Base-by-base conservation (phyloP, 2,329 filamentous ascomycete genomes). In the Phialophora tarda region DNA sequence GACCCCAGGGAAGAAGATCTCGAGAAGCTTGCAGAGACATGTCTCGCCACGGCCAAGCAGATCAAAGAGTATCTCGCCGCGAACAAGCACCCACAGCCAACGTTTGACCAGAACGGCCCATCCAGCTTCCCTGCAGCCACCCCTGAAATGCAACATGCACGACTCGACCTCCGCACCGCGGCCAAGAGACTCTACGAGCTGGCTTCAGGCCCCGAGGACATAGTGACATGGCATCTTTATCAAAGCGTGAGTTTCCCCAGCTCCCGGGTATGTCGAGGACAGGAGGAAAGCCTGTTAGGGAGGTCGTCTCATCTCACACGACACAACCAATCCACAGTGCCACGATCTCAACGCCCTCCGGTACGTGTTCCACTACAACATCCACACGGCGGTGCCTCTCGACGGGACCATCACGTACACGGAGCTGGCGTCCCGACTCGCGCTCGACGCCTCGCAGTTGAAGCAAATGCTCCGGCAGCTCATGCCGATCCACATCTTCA, bases 141-240 rank as follows among this genome's bases (percentile, higher is more conserved):
- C 2, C 58, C 62, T 3, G 65, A 71, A 21, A 66, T 72, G 30
- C 63, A 69, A 17, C 53, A 64, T 30, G 71, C 69, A 11, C 58
- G 71, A 14, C 64, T 71, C 56, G 66, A 69, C 41, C 64, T 74
- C 10, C 67, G 72, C 14, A 71, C 69, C 2, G 71, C 73, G 1
- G 64, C 73, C 5, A 63, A 69, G 53, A 65, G 72, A 50, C 61
- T 73, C 21, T 71, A 72, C 30, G 71, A 73, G 47, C 64, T 74
- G n/a, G 72, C 68, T 17, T 64, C 66, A 17, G 74, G 73, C 4
- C 72, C 71, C 2, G 69, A 71, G 17, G 69, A 71, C 12, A 26
- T 64, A 12, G 26, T 71, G 56, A 64, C 50, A 7, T 69, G 56
- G 58, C 64, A 71, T 57, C 56, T 62, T 8, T 71, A 71, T 59